Evolutionary conservation across 225 moss, liverwort and hornwort species (phyloP), one percentile per base, ranked within the genome.

Genomic region (Sphagnum tenellum): DNA sequence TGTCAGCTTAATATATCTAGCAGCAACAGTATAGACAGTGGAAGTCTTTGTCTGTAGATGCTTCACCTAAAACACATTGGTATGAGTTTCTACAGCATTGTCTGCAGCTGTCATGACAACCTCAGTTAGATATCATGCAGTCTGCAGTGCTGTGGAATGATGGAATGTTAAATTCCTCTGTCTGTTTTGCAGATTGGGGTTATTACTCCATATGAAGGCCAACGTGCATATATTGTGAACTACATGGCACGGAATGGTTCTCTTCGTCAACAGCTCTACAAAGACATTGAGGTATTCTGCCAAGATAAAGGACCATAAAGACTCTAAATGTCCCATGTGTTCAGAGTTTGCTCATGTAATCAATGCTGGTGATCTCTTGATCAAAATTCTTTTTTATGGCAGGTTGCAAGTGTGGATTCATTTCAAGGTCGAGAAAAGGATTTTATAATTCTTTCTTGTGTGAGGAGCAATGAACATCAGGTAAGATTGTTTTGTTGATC

Each of bases 381-480:
- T 29, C 29, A 29, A 29, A 29, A 29, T 29, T 29, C 29, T 29
- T 13, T 58, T 2, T 58, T 12, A 7, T 66, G 55, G 66, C 74
- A 84, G 83, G 86, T 86, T 54, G 86, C 86, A 46, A 86, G 86
- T 63, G 86, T 86, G 49, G 86, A 86, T 63, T 86, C 85, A n/a
- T 86, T 86, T 59, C 85, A 86, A 68, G 85, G 85, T 12, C 65
- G 85, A 66, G 86, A 86, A 67, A 86, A 86, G 53, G 86, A 86
- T 49, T 86, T 69, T 58, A 86, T 86, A 9, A 86, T 86, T 61
- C 77, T 86, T 13, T 86, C 86, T 3, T 86, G 86, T 61, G 86
- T 86, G 54, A 77, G 86, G 67, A 86, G 86, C 58, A 86, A 86
- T 53, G 86, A 86, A 65, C 86, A 86, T 69, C 86, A 86, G 79